Percentiles rank a stretch among this genome's conserved stretches.
Conservation (phyloP, 495 filamentous ascomycete species). For the Trichoderma parareesei region DNA sequence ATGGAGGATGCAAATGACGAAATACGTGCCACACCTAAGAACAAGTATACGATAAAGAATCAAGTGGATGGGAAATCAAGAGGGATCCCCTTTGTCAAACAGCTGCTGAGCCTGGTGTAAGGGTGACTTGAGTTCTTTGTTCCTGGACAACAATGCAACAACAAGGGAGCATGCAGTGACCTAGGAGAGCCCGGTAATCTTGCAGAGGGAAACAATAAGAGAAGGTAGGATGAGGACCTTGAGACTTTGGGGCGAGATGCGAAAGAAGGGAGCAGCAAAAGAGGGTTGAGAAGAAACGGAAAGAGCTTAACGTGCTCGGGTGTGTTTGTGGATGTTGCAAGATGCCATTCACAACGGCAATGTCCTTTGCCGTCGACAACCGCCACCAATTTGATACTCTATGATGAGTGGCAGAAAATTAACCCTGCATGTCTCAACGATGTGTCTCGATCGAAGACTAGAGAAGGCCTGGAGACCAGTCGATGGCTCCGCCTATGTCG, state of each 20-base stretch:
- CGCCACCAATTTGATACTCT: not conserved
- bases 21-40: not conserved
- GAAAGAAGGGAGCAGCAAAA: not conserved
- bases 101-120: not conserved
- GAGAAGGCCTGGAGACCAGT: not conserved
- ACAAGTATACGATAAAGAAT: not conserved
- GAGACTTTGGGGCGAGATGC: not conserved
- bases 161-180: not conserved
- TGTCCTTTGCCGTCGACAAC: not conserved
- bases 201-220: not conserved
- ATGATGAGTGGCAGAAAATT: not conserved
- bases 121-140: not conserved
- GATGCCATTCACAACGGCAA: not conserved
- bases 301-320: not conserved
- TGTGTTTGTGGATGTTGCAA: slow-evolving; percentile 4
- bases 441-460: not conserved
- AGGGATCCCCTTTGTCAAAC: slow-evolving; percentile 9
- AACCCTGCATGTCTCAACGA: slow-evolving; percentile 2
- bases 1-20: not conserved
- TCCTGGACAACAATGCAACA: not conserved
- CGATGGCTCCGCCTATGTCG: not conserved
- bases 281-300: not conserved
- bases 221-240: not conserved
- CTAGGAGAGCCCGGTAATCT: not conserved
- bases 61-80: not conserved